Conservation (phyloP, 2,329 filamentous ascomycete species). For the Cladosporium sp. region DNA sequence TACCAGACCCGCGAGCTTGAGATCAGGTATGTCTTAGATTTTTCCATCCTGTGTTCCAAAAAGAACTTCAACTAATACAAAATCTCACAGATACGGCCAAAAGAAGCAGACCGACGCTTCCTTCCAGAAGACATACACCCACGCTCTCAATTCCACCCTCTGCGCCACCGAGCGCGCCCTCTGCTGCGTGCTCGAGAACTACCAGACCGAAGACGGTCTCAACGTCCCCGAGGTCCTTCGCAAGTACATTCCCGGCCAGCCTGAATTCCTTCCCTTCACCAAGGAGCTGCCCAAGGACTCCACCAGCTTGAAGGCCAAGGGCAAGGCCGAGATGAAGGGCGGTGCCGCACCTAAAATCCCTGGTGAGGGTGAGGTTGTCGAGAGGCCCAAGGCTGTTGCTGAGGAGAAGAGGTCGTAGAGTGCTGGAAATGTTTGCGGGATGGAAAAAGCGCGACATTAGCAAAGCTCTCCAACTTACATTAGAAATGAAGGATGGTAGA, state of each 20-base stretch:
- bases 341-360: conserved; percentile 22
- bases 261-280: conserved; percentile 82
- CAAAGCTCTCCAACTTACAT: too few relatives aligned
- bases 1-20: conserved; percentile 94
- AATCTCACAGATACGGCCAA: conserved; percentile 57
- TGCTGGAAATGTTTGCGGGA: neutral
- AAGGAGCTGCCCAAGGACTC: conserved; percentile 79
- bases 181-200: conserved; percentile 95
- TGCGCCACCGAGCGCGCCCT: conserved; percentile 88
- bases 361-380: conserved; percentile 28
- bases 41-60: neutral
- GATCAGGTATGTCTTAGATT: conserved; percentile 55
- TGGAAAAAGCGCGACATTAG: neutral
- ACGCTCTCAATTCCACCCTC: conserved; percentile 84
- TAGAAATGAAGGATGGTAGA: conserved; percentile 5
- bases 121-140: conserved; percentile 86
- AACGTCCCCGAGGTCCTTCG: conserved; percentile 76
- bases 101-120: conserved; percentile 75
- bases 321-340: conserved; percentile 25
- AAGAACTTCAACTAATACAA: conserved; percentile 8
- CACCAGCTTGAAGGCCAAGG: conserved; percentile 56
- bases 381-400: conserved; percentile 29
- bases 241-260: conserved; percentile 85
- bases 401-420: conserved; percentile 23
- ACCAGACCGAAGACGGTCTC: conserved; percentile 83